Base-by-base conservation (phyloP, 2,329 filamentous ascomycete genomes). In the Ilyonectria mors-panacis region DNA sequence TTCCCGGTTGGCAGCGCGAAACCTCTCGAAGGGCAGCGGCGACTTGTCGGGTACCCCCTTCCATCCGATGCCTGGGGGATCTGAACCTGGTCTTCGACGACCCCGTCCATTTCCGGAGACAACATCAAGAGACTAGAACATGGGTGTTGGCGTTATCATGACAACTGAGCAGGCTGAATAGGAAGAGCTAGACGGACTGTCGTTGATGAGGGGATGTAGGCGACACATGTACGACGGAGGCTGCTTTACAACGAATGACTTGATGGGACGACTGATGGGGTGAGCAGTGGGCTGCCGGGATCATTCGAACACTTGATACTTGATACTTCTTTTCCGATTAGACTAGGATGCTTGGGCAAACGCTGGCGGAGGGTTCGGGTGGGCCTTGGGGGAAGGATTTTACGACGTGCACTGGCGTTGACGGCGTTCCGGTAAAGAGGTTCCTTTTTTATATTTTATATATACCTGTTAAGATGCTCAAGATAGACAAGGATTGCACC, bases 211-310 rank as follows among this genome's bases (percentile, higher is more conserved):
- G 42, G 26, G 30, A 51, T 58, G 26, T 47, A 61, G 37, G 45
- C 58, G 53, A 61, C 37, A 59, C 30, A 28, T 68, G 69, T 71
- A 73, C 35, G 65, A 70, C 50, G 66, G 65, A 59, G 61, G 69
- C 56, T 65, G 54, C 64, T 67, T 67, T 63, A 59, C 66, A 65
- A 66, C 50, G 63, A 57, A 70, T 66, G 70, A 71, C 63, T 68
- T 71, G 63, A 75, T 30, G 73, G 62, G 62, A 48, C 59, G 61
- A 35, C 59, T 28, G 59, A 54, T 33, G 26, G 61, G 56, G 65
- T 44, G 71, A 75, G 71, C 71, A 74, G 71, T 70, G 64, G 66
- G 66, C 68, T 72, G 71, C 71, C 71, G 21, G 50, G 55, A 51
- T 35, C 61, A 68, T 39, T 42, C 39, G 39, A 45, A 62, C 35